phyloP scores from a whole-genome alignment of 768 basidiomycete genomes.

The Hypholoma sublateritium region DNA sequence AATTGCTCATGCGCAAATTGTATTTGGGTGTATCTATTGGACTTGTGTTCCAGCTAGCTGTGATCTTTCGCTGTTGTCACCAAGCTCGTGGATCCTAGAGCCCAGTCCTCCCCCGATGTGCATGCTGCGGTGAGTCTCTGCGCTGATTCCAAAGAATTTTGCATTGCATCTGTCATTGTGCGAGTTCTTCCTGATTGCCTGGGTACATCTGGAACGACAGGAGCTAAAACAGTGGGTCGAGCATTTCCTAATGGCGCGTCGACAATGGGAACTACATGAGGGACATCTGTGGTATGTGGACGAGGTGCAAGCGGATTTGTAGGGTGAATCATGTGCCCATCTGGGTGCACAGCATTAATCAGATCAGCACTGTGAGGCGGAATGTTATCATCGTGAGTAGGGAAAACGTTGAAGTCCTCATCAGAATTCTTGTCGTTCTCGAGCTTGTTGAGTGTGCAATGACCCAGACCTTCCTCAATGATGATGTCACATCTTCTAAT shows the following conservation, averaged over 20 bases:
- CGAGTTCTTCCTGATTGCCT: not conserved
- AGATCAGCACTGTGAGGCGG: not conserved
- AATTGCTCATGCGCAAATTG: not conserved
- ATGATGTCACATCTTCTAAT: conserved; percentile 19
- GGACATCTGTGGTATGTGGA: not conserved
- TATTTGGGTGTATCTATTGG: not conserved
- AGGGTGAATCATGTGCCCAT: not conserved
- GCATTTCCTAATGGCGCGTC: not conserved
- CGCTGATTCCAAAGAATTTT: not conserved
- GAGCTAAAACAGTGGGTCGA: not conserved
- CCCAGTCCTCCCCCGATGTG: not conserved
- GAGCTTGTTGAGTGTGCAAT: conserved; percentile 5
- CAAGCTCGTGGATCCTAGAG: not conserved
- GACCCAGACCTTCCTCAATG: conserved; percentile 22
- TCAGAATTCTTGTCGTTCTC: not conserved
- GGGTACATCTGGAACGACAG: not conserved
- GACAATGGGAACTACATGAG: not conserved
- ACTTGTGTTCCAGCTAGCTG: not conserved
- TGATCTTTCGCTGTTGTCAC: not conserved
- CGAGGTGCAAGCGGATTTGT: not conserved
- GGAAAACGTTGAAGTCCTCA: not conserved
- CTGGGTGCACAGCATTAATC: not conserved
- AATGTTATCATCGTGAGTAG: not conserved
- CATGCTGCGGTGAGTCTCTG: not conserved
- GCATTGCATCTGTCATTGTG: not conserved